Evolutionary conservation across 768 basidiomycete species (phyloP).

Genomic region (Crassisporium funariophilum): DNA sequence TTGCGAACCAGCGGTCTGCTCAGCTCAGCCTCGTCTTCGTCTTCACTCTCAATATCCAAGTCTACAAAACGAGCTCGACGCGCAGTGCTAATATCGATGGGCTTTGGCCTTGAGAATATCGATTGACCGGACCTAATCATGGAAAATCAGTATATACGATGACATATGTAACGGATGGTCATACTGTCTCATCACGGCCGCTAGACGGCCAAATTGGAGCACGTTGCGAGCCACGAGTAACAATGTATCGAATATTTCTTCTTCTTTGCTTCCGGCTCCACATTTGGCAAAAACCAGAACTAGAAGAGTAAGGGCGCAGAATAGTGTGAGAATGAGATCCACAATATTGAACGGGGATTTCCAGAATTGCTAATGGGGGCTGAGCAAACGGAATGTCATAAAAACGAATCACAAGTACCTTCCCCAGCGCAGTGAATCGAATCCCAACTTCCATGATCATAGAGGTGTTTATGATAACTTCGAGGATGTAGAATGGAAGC

Average conservation of each 20-base stretch:
- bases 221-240: conserved; percentile 91
- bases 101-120: conserved; percentile 84
- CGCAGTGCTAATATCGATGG: conserved; percentile 78
- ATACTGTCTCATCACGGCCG: conserved; percentile 92
- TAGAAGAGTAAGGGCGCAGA: conserved; percentile 88
- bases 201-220: conserved; percentile 89
- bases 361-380: conserved; percentile 92
- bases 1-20: conserved; percentile 60
- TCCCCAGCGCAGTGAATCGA: conserved; percentile 90
- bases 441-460: conserved; percentile 96
- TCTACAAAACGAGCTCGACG: conserved; percentile 73
- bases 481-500: conserved; percentile 85
- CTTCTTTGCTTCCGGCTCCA: conserved; percentile 81
- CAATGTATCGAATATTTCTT: conserved; percentile 92
- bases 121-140: conserved; percentile 77
- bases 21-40: conserved; percentile 65
- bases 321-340: conserved; percentile 84
- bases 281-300: conserved; percentile 90
- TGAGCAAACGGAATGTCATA: neutral
- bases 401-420: conserved; percentile 60
- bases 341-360: conserved; percentile 89
- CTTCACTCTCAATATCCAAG: conserved; percentile 68
- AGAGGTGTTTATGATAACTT: conserved; percentile 83
- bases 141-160: conserved; percentile 8
- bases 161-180: conserved; percentile 30